Percentiles rank a stretch among this genome's conserved stretches.
These are phyloP conservation scores for Telfairia occidentalis DNA, from an alignment of 331 rosid species.

Conservation along the genomic window DNA sequence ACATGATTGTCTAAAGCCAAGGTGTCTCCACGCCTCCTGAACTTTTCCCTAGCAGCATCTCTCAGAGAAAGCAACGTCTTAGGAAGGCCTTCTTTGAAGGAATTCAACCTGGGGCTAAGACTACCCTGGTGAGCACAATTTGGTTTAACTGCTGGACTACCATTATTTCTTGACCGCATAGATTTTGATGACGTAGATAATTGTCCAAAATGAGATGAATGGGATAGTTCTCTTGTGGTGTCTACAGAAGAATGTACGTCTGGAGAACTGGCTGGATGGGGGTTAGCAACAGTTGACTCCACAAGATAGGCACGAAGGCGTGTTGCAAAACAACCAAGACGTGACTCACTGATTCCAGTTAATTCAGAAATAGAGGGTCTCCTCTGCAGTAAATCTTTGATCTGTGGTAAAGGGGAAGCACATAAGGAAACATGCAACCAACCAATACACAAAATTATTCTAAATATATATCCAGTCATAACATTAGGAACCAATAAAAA, in stretches of 20 bases:
- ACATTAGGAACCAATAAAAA: background rate
- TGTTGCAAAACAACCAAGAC: conserved; percentile 86
- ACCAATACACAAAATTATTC: background rate
- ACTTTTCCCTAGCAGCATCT: conserved; percentile 59
- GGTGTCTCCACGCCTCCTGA: conserved; percentile 53
- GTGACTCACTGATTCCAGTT: conserved; percentile 84
- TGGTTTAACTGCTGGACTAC: conserved; percentile 48
- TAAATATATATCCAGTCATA: background rate
- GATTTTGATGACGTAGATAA: conserved; percentile 39
- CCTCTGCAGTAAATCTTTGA: conserved; percentile 64
- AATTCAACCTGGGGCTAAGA: conserved; percentile 80
- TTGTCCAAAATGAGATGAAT: conserved; percentile 34
- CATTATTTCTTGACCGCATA: conserved; percentile 48
- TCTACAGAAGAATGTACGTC: conserved; percentile 16
- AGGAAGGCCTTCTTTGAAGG: conserved; percentile 78
- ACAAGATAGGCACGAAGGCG: conserved; percentile 84
- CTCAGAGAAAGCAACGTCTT: conserved; percentile 50
- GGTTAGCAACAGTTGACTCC: conserved; percentile 45
- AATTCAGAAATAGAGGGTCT: conserved; percentile 77
- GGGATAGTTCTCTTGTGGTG: conserved; percentile 19
- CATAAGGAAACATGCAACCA: background rate
- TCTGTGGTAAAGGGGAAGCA: conserved; percentile 27
- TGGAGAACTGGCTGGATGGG: conserved; percentile 23
- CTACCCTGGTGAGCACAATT: conserved; percentile 59
- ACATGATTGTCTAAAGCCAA: conserved; percentile 34